Conservation (phyloP, 495 filamentous ascomycete genomes). For the Neurospora sp. region DNA sequence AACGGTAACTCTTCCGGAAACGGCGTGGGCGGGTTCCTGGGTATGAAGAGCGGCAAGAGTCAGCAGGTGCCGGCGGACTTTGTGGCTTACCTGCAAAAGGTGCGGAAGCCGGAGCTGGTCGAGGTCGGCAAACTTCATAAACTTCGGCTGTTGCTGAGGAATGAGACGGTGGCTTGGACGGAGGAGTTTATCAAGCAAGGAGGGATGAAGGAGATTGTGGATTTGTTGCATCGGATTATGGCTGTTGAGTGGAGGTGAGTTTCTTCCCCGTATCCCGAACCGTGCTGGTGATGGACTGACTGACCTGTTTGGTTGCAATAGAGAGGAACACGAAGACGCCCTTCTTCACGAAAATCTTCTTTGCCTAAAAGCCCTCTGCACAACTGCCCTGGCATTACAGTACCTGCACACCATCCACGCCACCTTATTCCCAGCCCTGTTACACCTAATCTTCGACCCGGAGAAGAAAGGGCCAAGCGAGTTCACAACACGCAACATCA, state of each 20-base stretch:
- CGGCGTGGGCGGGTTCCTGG: background rate
- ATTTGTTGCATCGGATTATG: constrained; percentile 79
- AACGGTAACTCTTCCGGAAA: background rate
- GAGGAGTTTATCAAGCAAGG: constrained; percentile 80
- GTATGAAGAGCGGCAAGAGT: constrained; percentile 29
- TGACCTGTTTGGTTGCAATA: too few species aligned
- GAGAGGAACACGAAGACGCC: constrained; percentile 88
- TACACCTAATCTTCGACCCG: constrained; percentile 87
- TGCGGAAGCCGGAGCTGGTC: constrained; percentile 66
- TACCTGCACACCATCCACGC: constrained; percentile 71
- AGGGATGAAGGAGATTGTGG: constrained; percentile 86
- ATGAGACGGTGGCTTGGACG: constrained; percentile 92
- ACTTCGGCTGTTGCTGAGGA: constrained; percentile 76
- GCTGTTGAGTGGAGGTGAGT: constrained; percentile 89
- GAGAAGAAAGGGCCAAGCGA: constrained; percentile 96
- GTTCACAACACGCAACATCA: constrained; percentile 81
- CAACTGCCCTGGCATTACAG: constrained; percentile 71
- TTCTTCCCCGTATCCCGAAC: too few species aligned
- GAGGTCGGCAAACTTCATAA: constrained; percentile 95
- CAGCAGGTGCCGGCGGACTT: constrained; percentile 64
- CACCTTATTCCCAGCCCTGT: constrained; percentile 74
- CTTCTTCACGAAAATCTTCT: constrained; percentile 86
- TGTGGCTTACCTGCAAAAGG: constrained; percentile 66
- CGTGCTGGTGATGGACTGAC: too few species aligned
- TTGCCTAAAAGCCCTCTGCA: constrained; percentile 91